Conservation (phyloP, 2,329 filamentous ascomycete genomes). For the Ophiosphaerella narmari region DNA sequence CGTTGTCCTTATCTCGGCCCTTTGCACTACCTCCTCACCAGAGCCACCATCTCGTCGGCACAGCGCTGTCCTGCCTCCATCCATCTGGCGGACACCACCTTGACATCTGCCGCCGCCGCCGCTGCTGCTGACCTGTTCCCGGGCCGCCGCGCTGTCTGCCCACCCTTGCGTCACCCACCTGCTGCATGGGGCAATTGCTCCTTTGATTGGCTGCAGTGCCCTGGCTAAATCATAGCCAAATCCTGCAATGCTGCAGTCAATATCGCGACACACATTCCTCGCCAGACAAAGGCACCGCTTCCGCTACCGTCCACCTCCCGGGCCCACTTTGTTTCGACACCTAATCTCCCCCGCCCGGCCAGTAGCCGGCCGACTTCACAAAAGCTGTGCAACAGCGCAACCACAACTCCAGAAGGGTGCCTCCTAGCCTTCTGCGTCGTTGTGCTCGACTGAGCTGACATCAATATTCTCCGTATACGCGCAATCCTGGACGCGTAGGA, state of each 20-base stretch:
- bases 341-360: too few relatives aligned
- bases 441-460: too few relatives aligned
- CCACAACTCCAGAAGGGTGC: too few relatives aligned
- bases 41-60: background rate
- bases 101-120: constrained; percentile 8
- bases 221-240: constrained; percentile 6
- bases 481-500: background rate
- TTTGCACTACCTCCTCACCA: background rate
- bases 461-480: background rate
- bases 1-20: constrained; percentile 4
- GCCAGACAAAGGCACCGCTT: background rate
- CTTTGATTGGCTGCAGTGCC: constrained; percentile 8
- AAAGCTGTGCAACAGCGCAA: too few relatives aligned
- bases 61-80: background rate
- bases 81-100: constrained; percentile 4
- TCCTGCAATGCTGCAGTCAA: constrained; percentile 9
- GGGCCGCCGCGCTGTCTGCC: background rate
- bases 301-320: background rate
- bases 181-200: constrained; percentile 1
- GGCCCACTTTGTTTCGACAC: background rate
- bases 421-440: too few relatives aligned
- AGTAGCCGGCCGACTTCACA: too few relatives aligned
- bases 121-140: constrained; percentile 1
- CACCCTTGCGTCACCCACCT: constrained; percentile 4
- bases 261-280: constrained; percentile 16